Percentiles rank a stretch among this genome's conserved stretches.
Evolutionary conservation across 768 basidiomycete species (phyloP).

Genomic region (Leccinum obscurum): DNA sequence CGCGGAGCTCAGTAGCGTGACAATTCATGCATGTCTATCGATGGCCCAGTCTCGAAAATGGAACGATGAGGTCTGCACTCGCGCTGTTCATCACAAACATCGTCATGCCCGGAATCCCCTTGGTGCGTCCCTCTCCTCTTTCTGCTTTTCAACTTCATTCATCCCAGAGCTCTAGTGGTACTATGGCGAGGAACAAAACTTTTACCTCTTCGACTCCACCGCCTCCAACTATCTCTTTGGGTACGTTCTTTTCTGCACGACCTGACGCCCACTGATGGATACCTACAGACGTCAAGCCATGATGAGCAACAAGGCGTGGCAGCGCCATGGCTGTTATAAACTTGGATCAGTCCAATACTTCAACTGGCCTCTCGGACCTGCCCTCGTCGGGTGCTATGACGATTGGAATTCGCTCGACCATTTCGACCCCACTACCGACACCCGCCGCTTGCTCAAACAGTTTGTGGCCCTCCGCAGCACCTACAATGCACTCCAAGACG

Average conservation of each 20-base stretch:
- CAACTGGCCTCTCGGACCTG: constrained; percentile 84
- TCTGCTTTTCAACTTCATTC: background rate
- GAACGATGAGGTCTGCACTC: constrained; percentile 72
- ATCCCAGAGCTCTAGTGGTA: constrained; percentile 48
- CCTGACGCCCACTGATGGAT: constrained; percentile 2
- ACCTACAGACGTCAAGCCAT: constrained; percentile 84
- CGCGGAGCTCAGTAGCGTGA: background rate
- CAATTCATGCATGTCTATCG: constrained; percentile 68
- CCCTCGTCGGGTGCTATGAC: constrained; percentile 81
- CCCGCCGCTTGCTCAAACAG: constrained; percentile 70
- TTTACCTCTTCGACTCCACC: constrained; percentile 86
- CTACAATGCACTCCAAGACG: constrained; percentile 82
- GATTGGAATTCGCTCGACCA: constrained; percentile 94
- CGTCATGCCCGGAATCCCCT: constrained; percentile 83
- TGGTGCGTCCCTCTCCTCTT: constrained; percentile 45
- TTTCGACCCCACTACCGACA: constrained; percentile 86
- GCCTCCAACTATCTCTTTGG: constrained; percentile 92
- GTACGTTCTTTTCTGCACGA: constrained; percentile 38
- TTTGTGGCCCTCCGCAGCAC: constrained; percentile 67
- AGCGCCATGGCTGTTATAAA: constrained; percentile 88
- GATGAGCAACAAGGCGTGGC: constrained; percentile 83
- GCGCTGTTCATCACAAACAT: constrained; percentile 78
- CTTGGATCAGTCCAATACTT: constrained; percentile 92
- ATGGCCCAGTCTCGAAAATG: constrained; percentile 88
- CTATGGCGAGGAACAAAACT: constrained; percentile 92